phyloP scores from a whole-genome alignment of 2,329 filamentous ascomycete species.

The Paracoccidioides brasiliensis region DNA sequence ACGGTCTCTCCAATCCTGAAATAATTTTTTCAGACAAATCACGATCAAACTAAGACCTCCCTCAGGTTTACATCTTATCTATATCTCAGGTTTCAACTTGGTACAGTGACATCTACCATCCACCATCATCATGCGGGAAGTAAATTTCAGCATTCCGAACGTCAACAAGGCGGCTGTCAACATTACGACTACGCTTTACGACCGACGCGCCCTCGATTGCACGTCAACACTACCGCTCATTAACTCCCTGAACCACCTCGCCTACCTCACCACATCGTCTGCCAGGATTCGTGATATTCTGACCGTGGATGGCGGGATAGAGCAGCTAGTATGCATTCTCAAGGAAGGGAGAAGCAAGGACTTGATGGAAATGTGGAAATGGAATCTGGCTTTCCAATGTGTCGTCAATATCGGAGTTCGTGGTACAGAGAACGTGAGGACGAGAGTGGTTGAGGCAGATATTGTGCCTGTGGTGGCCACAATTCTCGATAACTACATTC shows the following conservation, averaged over 20 bases:
- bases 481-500: constrained; percentile 96
- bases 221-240: constrained; percentile 95
- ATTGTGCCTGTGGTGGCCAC: constrained; percentile 99
- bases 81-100: neutral
- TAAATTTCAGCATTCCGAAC: constrained; percentile 98
- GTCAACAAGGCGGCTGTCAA: constrained; percentile 98
- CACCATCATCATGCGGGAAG: constrained; percentile 76
- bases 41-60: neutral
- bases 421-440: constrained; percentile 86
- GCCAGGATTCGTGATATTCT: constrained; percentile 95
- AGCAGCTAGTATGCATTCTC: constrained; percentile 89
- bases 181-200: constrained; percentile 96
- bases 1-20: neutral
- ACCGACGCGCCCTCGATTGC: constrained; percentile 92
- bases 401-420: constrained; percentile 97
- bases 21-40: neutral
- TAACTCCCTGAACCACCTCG: constrained; percentile 97
- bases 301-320: constrained; percentile 96
- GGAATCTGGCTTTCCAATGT: constrained; percentile 97
- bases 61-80: neutral
- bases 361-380: constrained; percentile 99
- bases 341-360: constrained; percentile 95
- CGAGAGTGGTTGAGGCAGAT: constrained; percentile 91
- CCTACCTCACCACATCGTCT: constrained; percentile 94
- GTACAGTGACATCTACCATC: neutral